A percentile compares a stretch with the other conserved stretches of the same genome.
These are phyloP conservation scores for Pichia scutulata DNA, from an alignment of 805 yeast genomes.

Conservation along the genomic window DNA sequence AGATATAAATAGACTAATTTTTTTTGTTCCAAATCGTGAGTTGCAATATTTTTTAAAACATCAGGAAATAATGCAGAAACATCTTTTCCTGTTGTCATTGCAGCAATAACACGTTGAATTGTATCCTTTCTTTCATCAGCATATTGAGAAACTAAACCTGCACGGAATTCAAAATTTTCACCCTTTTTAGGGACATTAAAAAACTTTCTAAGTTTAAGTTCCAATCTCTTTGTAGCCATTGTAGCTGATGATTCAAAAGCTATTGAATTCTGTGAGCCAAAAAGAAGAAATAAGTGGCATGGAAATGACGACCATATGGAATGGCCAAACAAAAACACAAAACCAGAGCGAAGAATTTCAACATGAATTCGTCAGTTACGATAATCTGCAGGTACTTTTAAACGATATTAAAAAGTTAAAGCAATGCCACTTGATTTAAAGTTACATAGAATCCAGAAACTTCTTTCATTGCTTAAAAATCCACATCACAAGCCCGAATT, in stretches of 20 bases:
- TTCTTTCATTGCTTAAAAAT: conserved; percentile 48
- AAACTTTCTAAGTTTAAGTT: conserved; percentile 45
- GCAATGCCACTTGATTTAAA: conserved; percentile 55
- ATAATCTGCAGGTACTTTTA: no score
- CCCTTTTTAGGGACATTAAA: conserved; percentile 55
- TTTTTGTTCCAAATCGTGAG: conserved; percentile 93
- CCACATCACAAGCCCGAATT: conserved; percentile 50
- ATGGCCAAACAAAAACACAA: background rate
- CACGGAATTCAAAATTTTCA: conserved; percentile 84
- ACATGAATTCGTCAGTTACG: background rate
- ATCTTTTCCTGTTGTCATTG: conserved; percentile 97
- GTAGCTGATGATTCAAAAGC: background rate
- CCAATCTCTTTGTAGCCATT: conserved; percentile 29
- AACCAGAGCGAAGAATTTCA: background rate
- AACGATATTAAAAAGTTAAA: background rate
- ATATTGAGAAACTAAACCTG: conserved; percentile 89
- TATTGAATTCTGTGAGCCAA: background rate
- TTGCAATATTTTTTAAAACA: conserved; percentile 91
- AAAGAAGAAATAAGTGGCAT: background rate
- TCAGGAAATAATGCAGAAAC: conserved; percentile 93
- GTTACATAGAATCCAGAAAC: conserved; percentile 38
- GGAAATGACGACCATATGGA: background rate
- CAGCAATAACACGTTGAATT: conserved; percentile 92
- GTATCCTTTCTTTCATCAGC: conserved; percentile 95
- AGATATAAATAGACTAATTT: conserved; percentile 88